Base-by-base conservation (phyloP, 2,329 filamentous ascomycete species). In the Zymoseptoria pseudotritici region DNA sequence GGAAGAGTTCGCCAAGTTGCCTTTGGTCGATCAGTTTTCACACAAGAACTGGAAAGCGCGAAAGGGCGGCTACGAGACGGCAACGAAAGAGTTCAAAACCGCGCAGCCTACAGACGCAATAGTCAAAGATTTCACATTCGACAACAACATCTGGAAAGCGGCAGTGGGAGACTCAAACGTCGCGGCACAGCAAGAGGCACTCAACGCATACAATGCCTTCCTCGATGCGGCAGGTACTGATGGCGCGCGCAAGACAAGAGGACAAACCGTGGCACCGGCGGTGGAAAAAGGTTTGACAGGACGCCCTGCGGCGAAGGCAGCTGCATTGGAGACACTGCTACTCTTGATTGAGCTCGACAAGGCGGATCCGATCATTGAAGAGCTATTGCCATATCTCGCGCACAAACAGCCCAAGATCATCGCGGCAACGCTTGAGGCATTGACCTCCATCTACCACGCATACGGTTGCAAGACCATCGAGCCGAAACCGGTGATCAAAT, bases 41-140 rank as follows among this genome's bases (percentile, higher is more conserved):
- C 91, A 96, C 80, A 96, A 96, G 88, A 85, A 89, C 71, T 99
- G 94, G 94, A 99, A 99, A 82, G 92, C 96, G 50, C 85, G 94
- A 71, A 99, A 99, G 78, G 86, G 86, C 72, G 94, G 87, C 57
- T 99, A 97, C 73, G 94, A 99, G 81, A 91, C 94, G 67, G 92
- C 91, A 20, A 85, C 88, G 50, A 92, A 94, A 75, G 84, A 87
- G 67, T 97, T 99, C 74, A 87, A 91, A 72, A 80, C 84, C 60
- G 91, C 92, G 5, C 87, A 90, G 62, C 93, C 97, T 73, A 83
- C 86, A 67, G 89, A 95, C 72, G 86, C 91, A 11, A 87, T 87
- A 42, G 97, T 99, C 69, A 83, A 86, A 67, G 91, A 93, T 1
- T 99, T 97, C 71, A 77, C 94, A 62, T 86, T 89, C 72, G 94